Percentiles rank a stretch among this genome's conserved stretches.
Evolutionary conservation across 2,329 filamentous ascomycete genomes (phyloP).

Genomic region (Metarhizium rileyi): DNA sequence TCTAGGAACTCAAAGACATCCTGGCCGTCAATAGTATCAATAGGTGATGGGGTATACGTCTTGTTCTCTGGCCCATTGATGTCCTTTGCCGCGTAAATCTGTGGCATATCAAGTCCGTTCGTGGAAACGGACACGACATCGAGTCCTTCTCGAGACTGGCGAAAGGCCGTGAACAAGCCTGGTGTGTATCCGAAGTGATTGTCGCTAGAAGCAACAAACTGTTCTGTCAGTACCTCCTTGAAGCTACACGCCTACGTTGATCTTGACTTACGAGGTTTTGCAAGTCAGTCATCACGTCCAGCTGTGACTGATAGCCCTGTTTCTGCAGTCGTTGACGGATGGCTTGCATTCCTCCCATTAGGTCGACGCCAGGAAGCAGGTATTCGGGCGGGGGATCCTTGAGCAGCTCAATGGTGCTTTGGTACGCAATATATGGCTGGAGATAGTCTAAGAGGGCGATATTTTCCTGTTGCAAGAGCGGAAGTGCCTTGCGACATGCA

Average conservation of each 20-base stretch:
- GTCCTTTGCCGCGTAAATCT: conserved; percentile 3
- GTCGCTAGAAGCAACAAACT: conserved; percentile 6
- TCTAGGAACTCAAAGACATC: conserved; percentile 8
- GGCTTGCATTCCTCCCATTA: conserved; percentile 5
- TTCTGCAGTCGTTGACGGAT: not conserved
- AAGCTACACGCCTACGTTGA: too few species aligned
- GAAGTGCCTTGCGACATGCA: not conserved
- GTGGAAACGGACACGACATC: conserved; percentile 8
- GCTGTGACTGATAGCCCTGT: not conserved
- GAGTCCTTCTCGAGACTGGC: not conserved
- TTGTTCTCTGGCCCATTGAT: not conserved
- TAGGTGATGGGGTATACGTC: conserved; percentile 4
- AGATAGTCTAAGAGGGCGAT: not conserved
- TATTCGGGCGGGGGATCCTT: conserved; percentile 5
- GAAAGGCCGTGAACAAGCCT: not conserved
- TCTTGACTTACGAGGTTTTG: not conserved
- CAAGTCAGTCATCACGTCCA: conserved; percentile 2
- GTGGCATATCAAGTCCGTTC: conserved; percentile 22
- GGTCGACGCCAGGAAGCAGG: conserved; percentile 4
- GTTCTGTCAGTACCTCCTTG: not conserved
- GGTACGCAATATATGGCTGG: conserved; percentile 7
- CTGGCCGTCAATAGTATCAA: conserved; percentile 11
- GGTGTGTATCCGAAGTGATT: conserved; percentile 6
- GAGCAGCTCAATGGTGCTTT: conserved; percentile 8
- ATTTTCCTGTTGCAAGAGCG: not conserved